Conservation (phyloP, 2,329 filamentous ascomycete species). For the Talaromyces amestolkiae region DNA sequence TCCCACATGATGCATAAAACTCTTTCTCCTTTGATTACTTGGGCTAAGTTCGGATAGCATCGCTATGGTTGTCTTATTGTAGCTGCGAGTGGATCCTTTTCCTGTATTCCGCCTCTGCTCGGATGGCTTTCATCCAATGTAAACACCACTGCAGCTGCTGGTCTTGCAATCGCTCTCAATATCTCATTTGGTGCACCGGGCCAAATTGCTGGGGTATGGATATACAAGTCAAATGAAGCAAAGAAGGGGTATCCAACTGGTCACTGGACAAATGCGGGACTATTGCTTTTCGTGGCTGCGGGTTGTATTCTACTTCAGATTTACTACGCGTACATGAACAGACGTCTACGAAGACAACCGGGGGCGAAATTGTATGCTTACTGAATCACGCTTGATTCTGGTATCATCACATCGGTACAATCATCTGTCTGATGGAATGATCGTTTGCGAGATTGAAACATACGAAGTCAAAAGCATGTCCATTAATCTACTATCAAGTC, state of each 20-base stretch:
- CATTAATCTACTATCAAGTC: neutral
- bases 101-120: conserved; percentile 66
- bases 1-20: neutral
- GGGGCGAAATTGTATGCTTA: conserved; percentile 16
- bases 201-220: conserved; percentile 72
- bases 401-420: no score
- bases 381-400: neutral
- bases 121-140: conserved; percentile 71
- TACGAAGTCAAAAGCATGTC: neutral
- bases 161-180: conserved; percentile 69
- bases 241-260: conserved; percentile 65
- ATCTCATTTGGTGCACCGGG: conserved; percentile 66
- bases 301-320: conserved; percentile 55
- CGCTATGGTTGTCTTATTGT: conserved; percentile 71
- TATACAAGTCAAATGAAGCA: conserved; percentile 65
- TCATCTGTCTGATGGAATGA: no score
- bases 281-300: conserved; percentile 58
- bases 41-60: conserved; percentile 26
- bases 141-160: conserved; percentile 62
- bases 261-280: conserved; percentile 64
- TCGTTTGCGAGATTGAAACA: neutral
- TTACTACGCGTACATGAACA: conserved; percentile 55
- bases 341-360: conserved; percentile 19
- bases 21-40: neutral
- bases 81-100: conserved; percentile 64